Evolutionary conservation across 2,329 filamentous ascomycete species (phyloP), one percentile per base, ranked within the genome.

Genomic region (Sphaerulina populicola): DNA sequence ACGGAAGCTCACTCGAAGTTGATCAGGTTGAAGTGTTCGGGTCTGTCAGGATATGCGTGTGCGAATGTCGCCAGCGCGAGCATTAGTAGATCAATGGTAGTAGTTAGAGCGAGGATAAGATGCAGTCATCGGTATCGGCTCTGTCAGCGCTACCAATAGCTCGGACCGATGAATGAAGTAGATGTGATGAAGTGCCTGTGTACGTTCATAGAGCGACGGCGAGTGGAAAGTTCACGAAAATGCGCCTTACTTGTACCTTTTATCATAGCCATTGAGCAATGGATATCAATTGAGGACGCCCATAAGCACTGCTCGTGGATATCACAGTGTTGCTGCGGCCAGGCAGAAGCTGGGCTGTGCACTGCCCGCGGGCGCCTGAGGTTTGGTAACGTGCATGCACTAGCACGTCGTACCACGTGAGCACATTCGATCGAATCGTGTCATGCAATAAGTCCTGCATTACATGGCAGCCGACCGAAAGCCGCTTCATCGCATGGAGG

Each of bases 1-100:
- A 46, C 39, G 38, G 33, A 37, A 27, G 53, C 42, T 46, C 48
- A 52, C 23, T 30, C 11, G 44, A 52, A 47, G 30, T 55, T 36
- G 44, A 27, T 47, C 29, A 33, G 8, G n/a, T 52, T 40, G 15
- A 49, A 44, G 41, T 45, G 10, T n/a, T 49, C 49, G n/a, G 45
- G 36, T 31, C 52, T 49, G 15, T 44, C n/a, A 43, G 45, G 30
- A 14, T 42, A 45, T 30, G 53, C 45, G 8, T 37, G 38, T 31
- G 40, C 53, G 38, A 49, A 9, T 37, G 45, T 33, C n/a, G 43
- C 49, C n/a, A 52, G 31, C 23, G 37, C 11, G 29, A 55, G 3
- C 9, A 49, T 11, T 14, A 52, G 30, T 43, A 52, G 2, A 18
- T 52, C 23, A 10, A 47, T 10, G 33, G 41, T 40, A 10, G 49